Percentiles rank a stretch among this genome's conserved stretches.
Conservation (phyloP, 2,329 filamentous ascomycete species). For the Acephala macrosclerotiorum region DNA sequence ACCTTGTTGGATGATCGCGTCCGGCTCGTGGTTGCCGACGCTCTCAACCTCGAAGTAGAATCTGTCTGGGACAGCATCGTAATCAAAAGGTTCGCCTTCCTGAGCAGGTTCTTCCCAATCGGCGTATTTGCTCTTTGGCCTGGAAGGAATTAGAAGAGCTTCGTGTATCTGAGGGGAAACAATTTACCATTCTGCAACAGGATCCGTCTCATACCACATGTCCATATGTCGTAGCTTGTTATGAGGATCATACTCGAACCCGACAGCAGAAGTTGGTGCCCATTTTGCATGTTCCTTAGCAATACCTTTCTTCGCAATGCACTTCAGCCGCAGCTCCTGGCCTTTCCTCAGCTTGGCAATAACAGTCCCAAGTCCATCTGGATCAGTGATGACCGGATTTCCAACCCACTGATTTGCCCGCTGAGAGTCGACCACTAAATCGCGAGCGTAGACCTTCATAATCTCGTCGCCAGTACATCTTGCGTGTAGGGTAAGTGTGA, state of each 20-base stretch:
- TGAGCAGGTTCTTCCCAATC: slow-evolving; percentile 80
- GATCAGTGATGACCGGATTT: slow-evolving; percentile 82
- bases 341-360: slow-evolving; percentile 90
- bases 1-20: slow-evolving; percentile 86
- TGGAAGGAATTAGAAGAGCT: slow-evolving; percentile 46
- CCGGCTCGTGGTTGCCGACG: slow-evolving; percentile 86
- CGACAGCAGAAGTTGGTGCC: slow-evolving; percentile 90
- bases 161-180: not conserved
- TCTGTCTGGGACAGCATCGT: slow-evolving; percentile 80
- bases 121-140: slow-evolving; percentile 83
- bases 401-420: slow-evolving; percentile 79
- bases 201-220: slow-evolving; percentile 92
- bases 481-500: slow-evolving; percentile 84
- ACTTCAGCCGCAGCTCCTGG: slow-evolving; percentile 89
- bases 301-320: slow-evolving; percentile 97
- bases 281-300: slow-evolving; percentile 99
- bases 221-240: slow-evolving; percentile 94
- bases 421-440: slow-evolving; percentile 76
- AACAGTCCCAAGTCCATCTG: slow-evolving; percentile 80
- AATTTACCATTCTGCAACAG: slow-evolving; percentile 82
- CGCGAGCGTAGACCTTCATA: slow-evolving; percentile 93
- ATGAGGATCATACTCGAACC: slow-evolving; percentile 97
- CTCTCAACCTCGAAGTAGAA: slow-evolving; percentile 97
- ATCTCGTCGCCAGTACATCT: slow-evolving; percentile 85
- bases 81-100: slow-evolving; percentile 89